A percentile compares a stretch with the other conserved stretches of the same genome.
phyloP scores from a whole-genome alignment of 306 rosid species.

The Prunus mongolica region DNA sequence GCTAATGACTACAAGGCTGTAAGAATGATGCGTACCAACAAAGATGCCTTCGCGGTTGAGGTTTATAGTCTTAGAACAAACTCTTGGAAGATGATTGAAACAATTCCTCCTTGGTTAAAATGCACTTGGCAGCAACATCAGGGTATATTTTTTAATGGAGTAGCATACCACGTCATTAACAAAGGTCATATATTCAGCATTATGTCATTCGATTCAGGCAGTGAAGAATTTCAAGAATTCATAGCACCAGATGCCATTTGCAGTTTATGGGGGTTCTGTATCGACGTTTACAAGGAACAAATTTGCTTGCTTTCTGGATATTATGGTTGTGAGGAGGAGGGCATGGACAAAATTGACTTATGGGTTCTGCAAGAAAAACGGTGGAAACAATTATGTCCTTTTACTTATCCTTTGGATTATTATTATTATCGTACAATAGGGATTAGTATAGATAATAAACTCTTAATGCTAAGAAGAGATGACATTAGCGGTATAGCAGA shows the following conservation, averaged over 20 bases:
- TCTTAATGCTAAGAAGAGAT: fast-evolving
- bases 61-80: neutral
- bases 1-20: neutral
- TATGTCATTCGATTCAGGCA: neutral
- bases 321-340: neutral
- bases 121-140: neutral
- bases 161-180: neutral
- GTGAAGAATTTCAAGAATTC: neutral
- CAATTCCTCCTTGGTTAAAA: neutral
- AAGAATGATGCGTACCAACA: neutral
- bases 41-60: neutral
- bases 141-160: neutral
- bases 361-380: neutral
- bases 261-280: neutral
- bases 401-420: fast-evolving
- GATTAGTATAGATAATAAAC: neutral
- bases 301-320: neutral
- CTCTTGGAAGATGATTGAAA: neutral
- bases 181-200: neutral
- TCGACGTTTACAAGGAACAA: neutral
- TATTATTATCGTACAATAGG: fast-evolving
- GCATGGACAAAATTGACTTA: neutral
- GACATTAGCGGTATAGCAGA: fast-evolving
- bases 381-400: neutral
- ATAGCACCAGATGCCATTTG: neutral